Percentiles rank a stretch among this genome's conserved stretches.
Evolutionary conservation across 1,139 yeast species (phyloP).

Genomic region (Kurtzmaniella quercitrusa): DNA sequence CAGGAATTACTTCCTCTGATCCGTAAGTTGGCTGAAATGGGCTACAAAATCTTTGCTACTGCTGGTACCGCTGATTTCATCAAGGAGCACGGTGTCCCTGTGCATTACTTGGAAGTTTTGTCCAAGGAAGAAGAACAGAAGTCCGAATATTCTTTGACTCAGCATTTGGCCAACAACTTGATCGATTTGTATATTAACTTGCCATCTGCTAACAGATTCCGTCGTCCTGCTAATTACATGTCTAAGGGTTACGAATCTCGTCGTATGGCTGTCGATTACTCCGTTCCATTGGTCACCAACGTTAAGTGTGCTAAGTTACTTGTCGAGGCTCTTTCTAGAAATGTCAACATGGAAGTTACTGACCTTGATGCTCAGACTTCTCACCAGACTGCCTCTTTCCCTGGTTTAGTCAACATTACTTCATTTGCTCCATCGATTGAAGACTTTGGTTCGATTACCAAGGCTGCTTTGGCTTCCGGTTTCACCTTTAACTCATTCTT

Average conservation of each 20-base stretch:
- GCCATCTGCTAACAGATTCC: conserved; percentile 95
- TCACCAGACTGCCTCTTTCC: conserved; percentile 74
- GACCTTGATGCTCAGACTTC: conserved; percentile 88
- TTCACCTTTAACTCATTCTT: conserved; percentile 81
- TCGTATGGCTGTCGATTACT: conserved; percentile 99
- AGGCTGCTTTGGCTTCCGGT: conserved; percentile 76
- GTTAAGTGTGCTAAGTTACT: conserved; percentile 95
- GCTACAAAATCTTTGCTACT: conserved; percentile 91
- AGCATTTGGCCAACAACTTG: conserved; percentile 93
- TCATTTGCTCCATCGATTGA: conserved; percentile 72
- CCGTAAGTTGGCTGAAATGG: conserved; percentile 73
- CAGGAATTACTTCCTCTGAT: conserved; percentile 89
- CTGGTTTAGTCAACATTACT: conserved; percentile 82
- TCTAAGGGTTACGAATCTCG: conserved; percentile 97
- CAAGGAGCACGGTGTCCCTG: conserved; percentile 91
- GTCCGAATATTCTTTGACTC: conserved; percentile 91
- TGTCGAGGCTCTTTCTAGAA: conserved; percentile 86
- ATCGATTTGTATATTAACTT: conserved; percentile 94
- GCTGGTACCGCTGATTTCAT: conserved; percentile 99
- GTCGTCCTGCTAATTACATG: conserved; percentile 98
- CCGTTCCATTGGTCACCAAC: conserved; percentile 95
- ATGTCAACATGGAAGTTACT: conserved; percentile 61
- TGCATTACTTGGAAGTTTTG: conserved; percentile 89
- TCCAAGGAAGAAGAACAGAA: conserved; percentile 73
- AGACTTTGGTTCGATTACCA: conserved; percentile 63